Evolutionary conservation across 352 stramenopile genomes (phyloP), one percentile per base, ranked within the genome.

Genomic region (Phytophthora rubi): DNA sequence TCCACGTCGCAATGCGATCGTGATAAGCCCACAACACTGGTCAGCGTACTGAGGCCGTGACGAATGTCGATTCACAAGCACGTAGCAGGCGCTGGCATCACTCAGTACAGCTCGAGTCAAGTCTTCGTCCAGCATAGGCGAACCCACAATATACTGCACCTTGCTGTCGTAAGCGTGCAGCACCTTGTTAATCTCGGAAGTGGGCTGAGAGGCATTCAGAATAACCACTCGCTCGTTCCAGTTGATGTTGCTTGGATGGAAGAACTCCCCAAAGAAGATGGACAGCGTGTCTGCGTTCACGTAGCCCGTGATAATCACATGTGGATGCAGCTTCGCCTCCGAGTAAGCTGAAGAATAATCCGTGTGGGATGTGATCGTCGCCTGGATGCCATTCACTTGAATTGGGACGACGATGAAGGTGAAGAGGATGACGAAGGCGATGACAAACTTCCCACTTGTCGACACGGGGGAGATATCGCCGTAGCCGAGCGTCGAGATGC

Each of bases 201-300:
- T 80, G 4, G 89, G 89, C 16, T 83, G 85, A 2, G 75, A 65
- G 3, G 86, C 73, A 48, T 92, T 88, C 7, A 97, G 16, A 16
- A 97, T 92, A 13, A 97, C 85, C 5, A 93, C 78, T 12, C 89
- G 81, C 47, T 93, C 87, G 59, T 93, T 93, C 82, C 86, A 93
- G 52, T 94, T 92, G 23, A 94, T 62, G 49, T 97, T 94, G 58
- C 84, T 89, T 0, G 87, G 65, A 59, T 97, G 89, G 59, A 97
- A 97, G 62, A 96, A 95, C 64, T 97, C 85, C 0, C 63, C 59
- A n/a, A 95, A 84, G 61, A 97, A 97, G 9, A 88, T 61, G 1
- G 79, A 71, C 8, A 95, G 76, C 51, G 80, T 80, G 35, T 89
- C 78, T 0, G 75, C 79, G 32, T 93, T 82, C 18, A 97, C 80